Evolutionary conservation across 345 rosid species (phyloP), one percentile per base, ranked within the genome.

Genomic region (Conringia planisiliqua): DNA sequence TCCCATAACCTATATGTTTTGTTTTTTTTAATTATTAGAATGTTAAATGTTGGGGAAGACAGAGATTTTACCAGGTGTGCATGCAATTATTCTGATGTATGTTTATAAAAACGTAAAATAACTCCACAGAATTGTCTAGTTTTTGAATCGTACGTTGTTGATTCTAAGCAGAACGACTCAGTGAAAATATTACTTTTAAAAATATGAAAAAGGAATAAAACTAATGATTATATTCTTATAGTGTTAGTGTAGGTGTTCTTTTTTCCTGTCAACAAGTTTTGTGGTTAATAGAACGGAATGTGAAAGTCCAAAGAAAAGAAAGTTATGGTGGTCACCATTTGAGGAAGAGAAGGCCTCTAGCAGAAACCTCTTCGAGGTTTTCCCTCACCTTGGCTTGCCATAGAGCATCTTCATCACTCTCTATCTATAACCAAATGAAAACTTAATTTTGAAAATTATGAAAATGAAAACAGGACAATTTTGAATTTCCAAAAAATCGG

Each of bases 361-460:
- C 79, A 29, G 78, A 85, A 74, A 91, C 79, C 10, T 86, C 89
- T 51, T 87, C 87, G 30, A 70, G 0, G 2, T 56, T 26, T 79
- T 94, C 98, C 73, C 85, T 79, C 32, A 29, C 72, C 71, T 81
- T 77, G 4, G 80, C 77, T 10, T 46, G 78, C 98, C 98, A 87
- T 75, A 75, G 62, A 62, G 24, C 22, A 50, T 94, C 98, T 6
- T 89, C 94, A 33, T 85, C 90, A 66, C 66, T 85, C 80, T 89
- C 94, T 46, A 91, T 85, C 98, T 91, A 42, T 51, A 55, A 26
- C 38, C 36, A 70, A 24, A 52, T 56, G 24, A 24, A 43, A n/a
- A 24, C 0, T 0, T 1, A 17, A 73, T 22, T 22, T 22, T 36
- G 9, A 63, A 43, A 17, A 73, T 22, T 22, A n/a, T 36, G 9